These are phyloP conservation scores for Backusella liffmaniae DNA, from an alignment of 192 early-diverging fungal genomes.

Conservation along the genomic window DNA sequence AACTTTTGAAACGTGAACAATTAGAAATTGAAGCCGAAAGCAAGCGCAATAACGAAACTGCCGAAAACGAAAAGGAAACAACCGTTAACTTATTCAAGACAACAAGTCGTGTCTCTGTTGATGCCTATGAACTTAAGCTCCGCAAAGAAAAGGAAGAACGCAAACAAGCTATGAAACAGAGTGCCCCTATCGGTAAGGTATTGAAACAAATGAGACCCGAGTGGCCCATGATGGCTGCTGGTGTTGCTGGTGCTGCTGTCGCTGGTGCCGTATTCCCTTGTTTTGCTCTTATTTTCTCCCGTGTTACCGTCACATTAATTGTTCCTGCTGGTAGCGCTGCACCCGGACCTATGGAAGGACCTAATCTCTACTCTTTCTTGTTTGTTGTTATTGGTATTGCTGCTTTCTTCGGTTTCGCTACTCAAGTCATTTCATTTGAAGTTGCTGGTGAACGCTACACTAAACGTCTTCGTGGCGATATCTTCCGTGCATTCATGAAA, in stretches of 20 bases:
- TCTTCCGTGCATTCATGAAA: conserved; percentile 70
- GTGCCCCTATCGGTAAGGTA: conserved; percentile 54
- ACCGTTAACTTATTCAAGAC: not conserved
- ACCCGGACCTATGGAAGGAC: conserved; percentile 34
- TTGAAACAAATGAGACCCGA: conserved; percentile 49
- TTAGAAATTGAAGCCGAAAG: not conserved
- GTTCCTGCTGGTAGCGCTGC: conserved; percentile 16
- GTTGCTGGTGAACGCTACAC: conserved; percentile 67
- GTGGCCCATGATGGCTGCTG: conserved; percentile 50
- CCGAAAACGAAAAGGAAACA: not conserved
- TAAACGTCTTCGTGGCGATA: conserved; percentile 55
- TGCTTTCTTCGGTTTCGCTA: conserved; percentile 56
- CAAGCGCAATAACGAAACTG: not conserved
- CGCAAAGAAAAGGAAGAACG: conserved; percentile 36
- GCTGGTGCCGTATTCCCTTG: conserved; percentile 75
- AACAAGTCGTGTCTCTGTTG: not conserved
- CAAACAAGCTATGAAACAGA: conserved; percentile 39
- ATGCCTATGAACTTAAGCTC: conserved; percentile 33
- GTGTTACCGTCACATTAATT: conserved; percentile 1
- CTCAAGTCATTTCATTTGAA: conserved; percentile 60
- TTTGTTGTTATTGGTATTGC: conserved; percentile 59
- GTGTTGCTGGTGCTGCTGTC: conserved; percentile 55
- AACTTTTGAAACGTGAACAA: conserved; percentile 3
- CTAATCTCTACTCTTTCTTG: conserved; percentile 42
- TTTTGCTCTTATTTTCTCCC: conserved; percentile 69